Conservation (phyloP, 768 basidiomycete species). For the Lactarius hengduanensis region DNA sequence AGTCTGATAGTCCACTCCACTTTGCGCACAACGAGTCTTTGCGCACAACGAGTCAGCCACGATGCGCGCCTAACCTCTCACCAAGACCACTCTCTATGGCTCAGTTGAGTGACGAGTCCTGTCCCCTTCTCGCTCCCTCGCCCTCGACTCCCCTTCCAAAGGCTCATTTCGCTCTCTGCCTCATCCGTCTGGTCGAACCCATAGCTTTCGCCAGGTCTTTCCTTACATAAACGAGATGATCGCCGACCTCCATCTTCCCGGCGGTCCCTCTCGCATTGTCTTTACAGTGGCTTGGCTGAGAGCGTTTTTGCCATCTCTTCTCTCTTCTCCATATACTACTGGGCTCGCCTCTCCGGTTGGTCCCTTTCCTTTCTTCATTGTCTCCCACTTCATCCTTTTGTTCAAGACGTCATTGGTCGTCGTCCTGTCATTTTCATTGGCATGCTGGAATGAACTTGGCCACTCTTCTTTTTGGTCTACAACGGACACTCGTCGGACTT, state of each 20-base stretch:
- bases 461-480: constrained; percentile 59
- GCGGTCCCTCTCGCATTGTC: constrained; percentile 58
- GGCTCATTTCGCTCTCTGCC: constrained; percentile 52
- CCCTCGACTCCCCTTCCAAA: constrained; percentile 52
- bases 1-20: no score
- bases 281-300: constrained; percentile 69
- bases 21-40: no score
- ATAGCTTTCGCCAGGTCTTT: constrained; percentile 64
- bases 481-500: constrained; percentile 47
- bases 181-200: constrained; percentile 57
- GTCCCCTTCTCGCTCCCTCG: constrained; percentile 27
- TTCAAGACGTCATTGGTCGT: constrained; percentile 56
- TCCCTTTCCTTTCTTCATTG: constrained; percentile 9
- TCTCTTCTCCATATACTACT: constrained; percentile 58
- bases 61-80: not conserved
- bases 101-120: constrained; percentile 16
- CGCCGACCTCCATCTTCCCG: constrained; percentile 51
- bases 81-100: not conserved
- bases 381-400: not conserved
- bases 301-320: constrained; percentile 63
- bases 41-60: constrained; percentile 1
- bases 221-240: constrained; percentile 74
- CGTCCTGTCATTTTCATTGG: constrained; percentile 61
- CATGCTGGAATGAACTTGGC: constrained; percentile 50
- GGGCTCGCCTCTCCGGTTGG: constrained; percentile 58